Conservation (phyloP, 164 flowering plant species). For the Amborella trichopoda region DNA sequence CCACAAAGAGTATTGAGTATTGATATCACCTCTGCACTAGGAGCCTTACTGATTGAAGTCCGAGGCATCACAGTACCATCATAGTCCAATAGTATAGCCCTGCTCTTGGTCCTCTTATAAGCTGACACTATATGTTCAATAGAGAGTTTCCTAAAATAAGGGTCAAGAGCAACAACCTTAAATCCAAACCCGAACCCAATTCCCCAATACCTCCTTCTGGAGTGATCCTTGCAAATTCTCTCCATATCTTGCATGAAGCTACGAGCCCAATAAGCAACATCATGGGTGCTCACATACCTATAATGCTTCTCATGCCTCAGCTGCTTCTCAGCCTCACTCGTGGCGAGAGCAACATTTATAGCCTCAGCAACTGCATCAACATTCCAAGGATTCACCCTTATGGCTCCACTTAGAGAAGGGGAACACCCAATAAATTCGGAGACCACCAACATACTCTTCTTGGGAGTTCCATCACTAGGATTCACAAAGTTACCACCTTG, state of each 20-base stretch:
- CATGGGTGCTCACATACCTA: slow-evolving; percentile 62
- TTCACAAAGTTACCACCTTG: slow-evolving; percentile 33
- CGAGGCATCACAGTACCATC: slow-evolving; percentile 82
- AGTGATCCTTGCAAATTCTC: slow-evolving; percentile 58
- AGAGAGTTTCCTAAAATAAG: slow-evolving; percentile 53
- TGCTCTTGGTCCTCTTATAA: slow-evolving; percentile 33
- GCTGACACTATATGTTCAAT: slow-evolving; percentile 47
- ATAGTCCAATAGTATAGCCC: slow-evolving; percentile 62
- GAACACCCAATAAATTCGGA: slow-evolving; percentile 83
- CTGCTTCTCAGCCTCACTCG: slow-evolving; percentile 59
- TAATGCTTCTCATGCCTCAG: slow-evolving; percentile 79
- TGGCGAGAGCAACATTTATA: slow-evolving; percentile 54
- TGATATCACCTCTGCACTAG: slow-evolving; percentile 46
- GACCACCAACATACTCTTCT: slow-evolving; percentile 68
- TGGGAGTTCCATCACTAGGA: slow-evolving; percentile 25
- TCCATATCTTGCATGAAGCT: slow-evolving; percentile 78
- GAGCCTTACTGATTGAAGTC: slow-evolving; percentile 50
- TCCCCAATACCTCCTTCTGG: slow-evolving; percentile 63
- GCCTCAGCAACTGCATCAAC: slow-evolving; percentile 66
- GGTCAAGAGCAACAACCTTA: slow-evolving; percentile 69
- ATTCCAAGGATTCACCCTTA: slow-evolving; percentile 73
- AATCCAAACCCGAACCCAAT: slow-evolving; percentile 68
- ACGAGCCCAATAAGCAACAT: slow-evolving; percentile 66
- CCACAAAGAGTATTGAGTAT: slow-evolving; percentile 39
- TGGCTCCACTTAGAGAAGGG: slow-evolving; percentile 77